Base-by-base conservation (phyloP, 768 basidiomycete genomes). In the Phylloporus sp. region DNA sequence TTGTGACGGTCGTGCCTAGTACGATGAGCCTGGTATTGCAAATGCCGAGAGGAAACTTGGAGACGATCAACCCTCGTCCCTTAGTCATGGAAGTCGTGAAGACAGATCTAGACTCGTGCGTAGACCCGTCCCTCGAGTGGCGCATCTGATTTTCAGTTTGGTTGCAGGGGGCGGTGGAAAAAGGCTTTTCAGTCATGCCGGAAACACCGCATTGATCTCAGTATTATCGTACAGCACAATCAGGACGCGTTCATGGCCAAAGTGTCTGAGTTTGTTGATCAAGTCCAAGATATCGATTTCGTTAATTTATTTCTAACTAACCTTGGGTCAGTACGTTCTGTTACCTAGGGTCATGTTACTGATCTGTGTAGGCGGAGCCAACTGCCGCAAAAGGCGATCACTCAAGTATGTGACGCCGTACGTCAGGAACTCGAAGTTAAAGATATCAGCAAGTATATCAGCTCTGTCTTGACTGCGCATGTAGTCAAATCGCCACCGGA, bases 21-120 rank as follows among this genome's bases (percentile, higher is more conserved):
- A 70, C 81, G 8, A 97, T 94, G 90, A 83, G 78, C 56, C 66
- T 99, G 27, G 88, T 98, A 0, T 70, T 99, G 9, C 96, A 99
- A 68, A 98, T 98, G 95, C 96, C 95, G 0, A 72, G 96, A 54
- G 96, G 96, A 1, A 98, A 98, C 66, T 61, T 99, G 50, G 96
- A 99, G 70, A 97, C 92, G 1, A 84, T 99, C 43, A 90, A 86
- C 57, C 96, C 96, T 4, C 74, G 96, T 34, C 88, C 94, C 11
- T 67, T 99, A 56, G 93, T 97, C 15, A 81, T 96, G 73, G 78
- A 84, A 46, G 84, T 90, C 6, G 84, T 98, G 2, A 77, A 79
- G 41, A 72, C 78, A 42, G 87, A 94, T 60, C 70, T 97, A 6
- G 75, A 85, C 29, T 70, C 66, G 93, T 76, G 28, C 28, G 47